These are phyloP conservation scores for Narthecium ossifragum DNA, from an alignment of 106 monocot genomes.

Conservation along the genomic window DNA sequence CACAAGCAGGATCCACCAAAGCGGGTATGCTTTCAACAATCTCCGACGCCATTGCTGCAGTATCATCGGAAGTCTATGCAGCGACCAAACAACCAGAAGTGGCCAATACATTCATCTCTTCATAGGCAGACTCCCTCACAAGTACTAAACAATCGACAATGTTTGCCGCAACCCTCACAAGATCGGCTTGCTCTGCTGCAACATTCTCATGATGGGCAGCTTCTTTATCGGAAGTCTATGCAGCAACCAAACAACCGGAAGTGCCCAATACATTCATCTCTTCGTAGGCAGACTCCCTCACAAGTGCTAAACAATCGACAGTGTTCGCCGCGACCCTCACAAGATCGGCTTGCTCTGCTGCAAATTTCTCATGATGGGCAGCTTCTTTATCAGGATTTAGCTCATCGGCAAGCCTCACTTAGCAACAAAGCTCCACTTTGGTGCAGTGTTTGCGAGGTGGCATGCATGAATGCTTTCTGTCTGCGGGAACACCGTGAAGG, in stretches of 20 bases:
- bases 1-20: no score
- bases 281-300: not conserved
- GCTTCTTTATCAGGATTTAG: not conserved
- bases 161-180: not conserved
- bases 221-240: no score
- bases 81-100: no score
- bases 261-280: not conserved
- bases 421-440: not conserved
- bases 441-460: slow-evolving; percentile 7
- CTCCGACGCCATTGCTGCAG: no score
- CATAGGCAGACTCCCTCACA: not conserved
- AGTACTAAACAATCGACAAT: not conserved
- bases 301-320: not conserved
- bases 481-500: slow-evolving; percentile 11
- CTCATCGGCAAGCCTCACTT: not conserved
- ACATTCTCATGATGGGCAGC: not conserved
- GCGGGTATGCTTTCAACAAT: no score
- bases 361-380: not conserved
- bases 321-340: not conserved
- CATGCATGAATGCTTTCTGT: not conserved
- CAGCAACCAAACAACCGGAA: no score
- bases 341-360: not conserved
- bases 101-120: not conserved
- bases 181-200: not conserved
- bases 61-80: no score